Evolutionary conservation across 169 alveolate species (phyloP).

Genomic region (Plasmodium adleri): DNA sequence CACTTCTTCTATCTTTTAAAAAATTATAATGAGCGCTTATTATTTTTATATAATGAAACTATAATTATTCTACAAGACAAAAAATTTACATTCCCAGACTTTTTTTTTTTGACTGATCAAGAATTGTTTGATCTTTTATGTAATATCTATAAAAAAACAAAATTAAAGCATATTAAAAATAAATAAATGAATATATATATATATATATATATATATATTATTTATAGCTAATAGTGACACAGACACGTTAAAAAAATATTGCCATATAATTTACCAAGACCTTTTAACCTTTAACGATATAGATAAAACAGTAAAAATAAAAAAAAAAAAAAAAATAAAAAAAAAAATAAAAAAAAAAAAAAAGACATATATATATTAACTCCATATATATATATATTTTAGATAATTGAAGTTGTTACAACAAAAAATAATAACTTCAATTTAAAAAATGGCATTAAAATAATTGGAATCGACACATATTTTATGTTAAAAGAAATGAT

Average conservation of each 20-base stretch:
- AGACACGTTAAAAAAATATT: constrained; percentile 62
- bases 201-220: constrained; percentile 1
- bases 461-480: constrained; percentile 71
- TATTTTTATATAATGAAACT: constrained; percentile 49
- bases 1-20: constrained; percentile 64
- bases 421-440: constrained; percentile 36
- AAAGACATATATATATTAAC: background rate
- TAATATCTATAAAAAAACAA: background rate
- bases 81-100: constrained; percentile 67
- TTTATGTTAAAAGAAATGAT: constrained; percentile 60
- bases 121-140: constrained; percentile 57
- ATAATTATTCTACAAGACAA: constrained; percentile 55
- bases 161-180: background rate
- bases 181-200: background rate
- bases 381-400: background rate
- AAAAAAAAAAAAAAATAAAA: background rate
- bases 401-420: constrained; percentile 72
- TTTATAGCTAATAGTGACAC: constrained; percentile 41
- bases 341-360: too few species aligned
- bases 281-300: constrained; percentile 56
- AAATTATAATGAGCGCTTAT: constrained; percentile 51
- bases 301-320: constrained; percentile 49
- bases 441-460: constrained; percentile 61
- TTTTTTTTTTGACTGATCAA: constrained; percentile 59
- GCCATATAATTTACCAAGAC: constrained; percentile 69